Conservation (phyloP, 1,284 basidiomycete species). For the Ceratobasidium theobromae region DNA sequence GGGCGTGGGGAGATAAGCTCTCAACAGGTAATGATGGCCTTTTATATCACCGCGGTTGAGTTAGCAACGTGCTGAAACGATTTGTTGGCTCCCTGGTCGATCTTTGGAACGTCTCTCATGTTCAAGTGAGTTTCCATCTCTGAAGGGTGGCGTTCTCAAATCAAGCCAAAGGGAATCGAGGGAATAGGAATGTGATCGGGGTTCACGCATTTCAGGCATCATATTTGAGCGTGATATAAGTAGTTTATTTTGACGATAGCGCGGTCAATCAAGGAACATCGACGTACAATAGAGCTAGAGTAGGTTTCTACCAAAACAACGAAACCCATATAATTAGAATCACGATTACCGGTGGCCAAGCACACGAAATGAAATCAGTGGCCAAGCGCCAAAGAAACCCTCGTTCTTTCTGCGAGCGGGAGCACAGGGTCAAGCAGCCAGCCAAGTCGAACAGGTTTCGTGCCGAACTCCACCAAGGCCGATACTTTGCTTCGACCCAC, state of each 20-base stretch:
- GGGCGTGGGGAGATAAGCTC: neutral
- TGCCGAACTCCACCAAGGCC: conserved; percentile 12
- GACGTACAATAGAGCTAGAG: neutral
- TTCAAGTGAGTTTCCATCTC: neutral
- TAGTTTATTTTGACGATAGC: no score
- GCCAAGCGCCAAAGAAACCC: conserved; percentile 27
- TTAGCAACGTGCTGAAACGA: neutral
- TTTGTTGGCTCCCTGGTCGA: neutral
- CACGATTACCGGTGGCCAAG: conserved; percentile 33
- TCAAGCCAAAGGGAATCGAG: no score
- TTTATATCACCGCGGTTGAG: neutral
- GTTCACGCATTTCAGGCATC: no score
- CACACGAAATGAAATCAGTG: conserved; percentile 25
- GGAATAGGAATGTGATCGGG: no score
- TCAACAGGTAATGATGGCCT: neutral
- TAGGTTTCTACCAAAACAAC: conserved; percentile 24
- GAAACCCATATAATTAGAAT: conserved; percentile 31
- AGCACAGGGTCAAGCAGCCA: conserved; percentile 1
- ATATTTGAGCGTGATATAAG: no score
- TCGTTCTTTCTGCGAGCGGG: neutral
- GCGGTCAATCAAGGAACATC: neutral
- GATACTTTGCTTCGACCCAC: conserved; percentile 22
- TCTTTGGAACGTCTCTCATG: no score
- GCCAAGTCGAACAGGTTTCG: conserved; percentile 6
- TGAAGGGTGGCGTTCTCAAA: neutral